A percentile compares a stretch with the other conserved stretches of the same genome.
phyloP scores from a whole-genome alignment of 1,284 basidiomycete species.

The Apiotrichum veenhuisii region DNA sequence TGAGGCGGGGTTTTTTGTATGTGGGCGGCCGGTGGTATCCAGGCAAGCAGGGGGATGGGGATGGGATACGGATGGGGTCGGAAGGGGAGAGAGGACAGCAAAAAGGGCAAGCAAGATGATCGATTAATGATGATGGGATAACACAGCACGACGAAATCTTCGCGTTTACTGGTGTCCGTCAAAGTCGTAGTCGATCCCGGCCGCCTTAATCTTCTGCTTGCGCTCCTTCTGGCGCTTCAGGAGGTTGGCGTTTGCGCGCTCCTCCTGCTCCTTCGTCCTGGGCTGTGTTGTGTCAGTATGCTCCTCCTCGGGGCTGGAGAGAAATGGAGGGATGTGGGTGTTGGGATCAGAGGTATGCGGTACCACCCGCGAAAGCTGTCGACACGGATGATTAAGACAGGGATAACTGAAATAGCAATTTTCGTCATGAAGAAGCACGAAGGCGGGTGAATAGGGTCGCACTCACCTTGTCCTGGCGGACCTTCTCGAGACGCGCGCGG shows the following conservation, averaged over 20 bases:
- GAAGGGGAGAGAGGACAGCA: no score
- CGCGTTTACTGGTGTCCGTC: constrained; percentile 50
- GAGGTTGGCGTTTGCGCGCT: constrained; percentile 63
- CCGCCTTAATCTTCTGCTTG: constrained; percentile 71
- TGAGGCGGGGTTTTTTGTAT: neutral
- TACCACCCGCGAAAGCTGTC: constrained; percentile 6
- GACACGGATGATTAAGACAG: constrained; percentile 1
- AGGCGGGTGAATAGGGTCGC: neutral
- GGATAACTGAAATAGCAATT: neutral
- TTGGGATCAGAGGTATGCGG: neutral
- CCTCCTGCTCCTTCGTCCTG: constrained; percentile 69
- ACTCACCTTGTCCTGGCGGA: constrained; percentile 74
- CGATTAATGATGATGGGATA: no score
- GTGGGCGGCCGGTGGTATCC: no score
- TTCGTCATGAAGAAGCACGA: neutral
- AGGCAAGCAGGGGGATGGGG: no score
- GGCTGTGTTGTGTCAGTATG: constrained; percentile 52
- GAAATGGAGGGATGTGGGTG: neutral
- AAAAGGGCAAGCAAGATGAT: neutral
- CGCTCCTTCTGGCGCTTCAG: constrained; percentile 73
- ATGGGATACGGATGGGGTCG: no score
- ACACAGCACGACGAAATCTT: no score
- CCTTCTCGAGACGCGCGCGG: constrained; percentile 64
- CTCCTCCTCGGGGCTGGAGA: neutral
- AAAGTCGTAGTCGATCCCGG: constrained; percentile 88